Percentiles rank a stretch among this genome's conserved stretches.
phyloP scores from a whole-genome alignment of 352 stramenopile genomes.

The Thalassiosira oceanica region DNA sequence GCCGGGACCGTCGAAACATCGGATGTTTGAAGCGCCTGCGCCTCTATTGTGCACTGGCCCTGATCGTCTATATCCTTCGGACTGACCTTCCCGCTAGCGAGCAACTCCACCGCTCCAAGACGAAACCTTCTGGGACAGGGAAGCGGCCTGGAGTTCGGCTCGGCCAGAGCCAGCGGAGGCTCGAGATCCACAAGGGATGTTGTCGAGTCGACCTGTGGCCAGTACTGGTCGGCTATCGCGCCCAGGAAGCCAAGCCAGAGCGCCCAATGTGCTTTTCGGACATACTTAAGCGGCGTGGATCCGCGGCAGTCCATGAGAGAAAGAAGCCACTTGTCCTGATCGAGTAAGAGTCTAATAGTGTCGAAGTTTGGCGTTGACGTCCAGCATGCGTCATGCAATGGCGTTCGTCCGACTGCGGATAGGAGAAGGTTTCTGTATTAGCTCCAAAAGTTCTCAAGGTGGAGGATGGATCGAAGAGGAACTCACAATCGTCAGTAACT shows the following conservation, averaged over 20 bases:
- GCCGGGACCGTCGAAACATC: not conserved
- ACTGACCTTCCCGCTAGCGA: conserved; percentile 19
- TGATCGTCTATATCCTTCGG: conserved; percentile 18
- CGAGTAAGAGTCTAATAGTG: conserved; percentile 71
- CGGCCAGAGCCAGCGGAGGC: conserved; percentile 21
- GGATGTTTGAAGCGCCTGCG: conserved; percentile 1
- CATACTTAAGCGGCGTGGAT: conserved; percentile 78
- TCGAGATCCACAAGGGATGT: not conserved
- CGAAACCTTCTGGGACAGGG: conserved; percentile 25
- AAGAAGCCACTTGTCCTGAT: conserved; percentile 71
- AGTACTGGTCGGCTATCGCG: conserved; percentile 21
- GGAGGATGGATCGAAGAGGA: too few relatives aligned
- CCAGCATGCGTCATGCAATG: conserved; percentile 84
- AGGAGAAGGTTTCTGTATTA: too few relatives aligned
- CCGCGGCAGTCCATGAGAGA: conserved; percentile 77
- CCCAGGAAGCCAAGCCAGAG: conserved; percentile 31
- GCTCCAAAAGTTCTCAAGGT: too few relatives aligned
- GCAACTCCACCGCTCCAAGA: conserved; percentile 15
- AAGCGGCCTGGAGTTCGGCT: conserved; percentile 47
- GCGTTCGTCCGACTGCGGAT: conserved; percentile 80
- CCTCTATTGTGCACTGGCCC: not conserved
- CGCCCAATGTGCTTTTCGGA: conserved; percentile 53
- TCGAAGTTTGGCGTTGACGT: conserved; percentile 69
- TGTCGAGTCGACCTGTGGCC: not conserved
- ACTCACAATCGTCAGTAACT: conserved; percentile 83